Conservation (phyloP, 306 rosid genomes). For the Casuarina equisetifolia region DNA sequence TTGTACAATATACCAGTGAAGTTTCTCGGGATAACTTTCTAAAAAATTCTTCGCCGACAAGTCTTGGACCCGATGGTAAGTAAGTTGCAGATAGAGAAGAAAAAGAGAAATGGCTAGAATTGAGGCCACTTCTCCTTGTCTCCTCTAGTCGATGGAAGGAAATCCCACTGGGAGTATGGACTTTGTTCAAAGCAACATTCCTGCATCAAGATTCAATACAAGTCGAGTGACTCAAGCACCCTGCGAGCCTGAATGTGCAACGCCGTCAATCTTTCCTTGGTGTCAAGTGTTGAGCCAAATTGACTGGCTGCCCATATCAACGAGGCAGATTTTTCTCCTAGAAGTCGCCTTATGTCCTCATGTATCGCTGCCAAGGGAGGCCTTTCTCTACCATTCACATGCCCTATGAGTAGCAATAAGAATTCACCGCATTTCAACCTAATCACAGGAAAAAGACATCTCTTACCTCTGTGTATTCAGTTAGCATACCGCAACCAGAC, state of each 20-base stretch:
- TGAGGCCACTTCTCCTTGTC: constrained; percentile 13
- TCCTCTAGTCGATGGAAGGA: constrained; percentile 2
- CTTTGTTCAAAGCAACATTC: neutral
- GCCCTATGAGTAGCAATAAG: constrained; percentile 80
- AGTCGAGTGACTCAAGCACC: constrained; percentile 35
- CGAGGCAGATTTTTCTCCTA: constrained; percentile 93
- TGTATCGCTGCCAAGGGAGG: constrained; percentile 80
- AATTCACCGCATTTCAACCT: constrained; percentile 98
- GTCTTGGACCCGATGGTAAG: neutral
- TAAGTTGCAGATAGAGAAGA: neutral
- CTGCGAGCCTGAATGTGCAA: constrained; percentile 57
- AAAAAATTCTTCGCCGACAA: neutral
- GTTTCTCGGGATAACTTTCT: neutral
- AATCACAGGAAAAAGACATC: constrained; percentile 15
- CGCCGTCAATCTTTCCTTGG: constrained; percentile 62
- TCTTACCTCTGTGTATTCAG: constrained; percentile 1
- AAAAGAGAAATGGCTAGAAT: neutral
- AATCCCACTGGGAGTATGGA: constrained; percentile 4
- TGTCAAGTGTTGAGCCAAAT: constrained; percentile 81
- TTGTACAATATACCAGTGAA: neutral
- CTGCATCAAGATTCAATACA: neutral
- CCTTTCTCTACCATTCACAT: constrained; percentile 71
- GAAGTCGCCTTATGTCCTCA: constrained; percentile 75
- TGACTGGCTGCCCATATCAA: constrained; percentile 99
- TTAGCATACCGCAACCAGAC: neutral